Percentiles rank a stretch among this genome's conserved stretches.
Evolutionary conservation across 2,329 filamentous ascomycete genomes (phyloP).

Genomic region (Gnomoniopsis sp.): DNA sequence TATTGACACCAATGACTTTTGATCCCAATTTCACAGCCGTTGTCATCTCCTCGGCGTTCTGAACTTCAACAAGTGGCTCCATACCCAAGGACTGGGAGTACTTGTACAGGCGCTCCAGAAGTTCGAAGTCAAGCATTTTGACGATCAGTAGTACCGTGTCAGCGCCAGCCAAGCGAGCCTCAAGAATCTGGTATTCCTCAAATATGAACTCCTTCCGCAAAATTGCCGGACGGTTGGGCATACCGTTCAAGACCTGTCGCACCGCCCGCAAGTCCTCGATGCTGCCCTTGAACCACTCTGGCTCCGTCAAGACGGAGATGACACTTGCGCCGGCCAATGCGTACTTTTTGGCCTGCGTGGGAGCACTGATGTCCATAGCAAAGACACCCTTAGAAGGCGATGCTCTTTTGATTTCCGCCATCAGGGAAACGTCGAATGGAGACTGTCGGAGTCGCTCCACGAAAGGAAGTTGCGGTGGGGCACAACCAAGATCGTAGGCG

Average conservation of each 20-base stretch:
- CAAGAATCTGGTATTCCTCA: conserved; percentile 96
- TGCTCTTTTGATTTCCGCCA: conserved; percentile 96
- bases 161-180: conserved; percentile 86
- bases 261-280: conserved; percentile 90
- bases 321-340: conserved; percentile 92
- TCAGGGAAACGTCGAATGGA: conserved; percentile 82
- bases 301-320: conserved; percentile 97
- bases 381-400: conserved; percentile 97
- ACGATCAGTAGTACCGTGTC: conserved; percentile 95
- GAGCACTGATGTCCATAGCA: conserved; percentile 80
- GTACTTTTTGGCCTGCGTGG: conserved; percentile 86
- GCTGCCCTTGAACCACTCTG: conserved; percentile 98
- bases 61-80: conserved; percentile 97
- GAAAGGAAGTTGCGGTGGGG: conserved; percentile 80
- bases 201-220: conserved; percentile 97
- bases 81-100: conserved; percentile 90
- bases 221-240: conserved; percentile 89
- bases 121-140: conserved; percentile 84
- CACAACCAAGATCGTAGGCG: conserved; percentile 77
- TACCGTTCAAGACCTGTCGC: conserved; percentile 80
- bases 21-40: conserved; percentile 81
- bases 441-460: conserved; percentile 75
- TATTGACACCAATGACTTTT: conserved; percentile 95
- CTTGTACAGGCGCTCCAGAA: conserved; percentile 74
- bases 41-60: conserved; percentile 90